These are phyloP conservation scores for Aspergillus udagawae DNA, from an alignment of 2,329 filamentous ascomycete species.

Conservation along the genomic window DNA sequence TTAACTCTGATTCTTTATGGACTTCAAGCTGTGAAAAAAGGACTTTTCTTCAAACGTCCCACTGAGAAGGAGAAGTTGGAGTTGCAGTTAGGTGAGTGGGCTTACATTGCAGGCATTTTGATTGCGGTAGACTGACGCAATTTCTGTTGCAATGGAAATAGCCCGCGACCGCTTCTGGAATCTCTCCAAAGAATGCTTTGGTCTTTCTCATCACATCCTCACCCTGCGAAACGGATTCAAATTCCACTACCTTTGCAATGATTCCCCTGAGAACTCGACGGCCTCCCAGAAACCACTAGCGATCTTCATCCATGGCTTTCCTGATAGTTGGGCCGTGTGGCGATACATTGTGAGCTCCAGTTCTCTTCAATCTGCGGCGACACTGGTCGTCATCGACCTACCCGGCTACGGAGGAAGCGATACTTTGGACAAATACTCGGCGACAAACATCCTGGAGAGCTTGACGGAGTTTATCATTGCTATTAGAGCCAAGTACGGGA, in stretches of 20 bases:
- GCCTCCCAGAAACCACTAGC: constrained; percentile 38
- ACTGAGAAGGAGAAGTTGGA: constrained; percentile 40
- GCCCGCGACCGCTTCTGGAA: constrained; percentile 54
- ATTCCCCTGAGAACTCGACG: constrained; percentile 18
- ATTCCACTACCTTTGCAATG: constrained; percentile 53
- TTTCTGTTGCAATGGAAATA: constrained; percentile 18
- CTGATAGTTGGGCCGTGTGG: constrained; percentile 57
- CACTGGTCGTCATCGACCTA: constrained; percentile 53
- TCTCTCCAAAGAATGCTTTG: constrained; percentile 44
- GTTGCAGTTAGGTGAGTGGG: constrained; percentile 37
- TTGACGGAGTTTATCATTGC: constrained; percentile 51
- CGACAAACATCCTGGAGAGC: constrained; percentile 50
- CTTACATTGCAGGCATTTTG: not conserved
- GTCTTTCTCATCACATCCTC: constrained; percentile 50
- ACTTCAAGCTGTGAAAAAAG: constrained; percentile 25
- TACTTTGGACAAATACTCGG: constrained; percentile 46
- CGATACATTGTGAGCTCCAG: constrained; percentile 44
- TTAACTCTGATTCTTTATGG: constrained; percentile 33
- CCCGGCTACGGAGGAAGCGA: constrained; percentile 59
- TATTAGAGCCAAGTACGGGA: constrained; percentile 46
- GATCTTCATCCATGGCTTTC: constrained; percentile 58
- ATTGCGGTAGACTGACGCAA: not conserved
- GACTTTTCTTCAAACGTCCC: constrained; percentile 34
- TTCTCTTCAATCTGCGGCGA: constrained; percentile 36
- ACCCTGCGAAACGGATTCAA: constrained; percentile 47